phyloP scores from a whole-genome alignment of 805 yeast genomes.

The Saccharomycopsis amapae region DNA sequence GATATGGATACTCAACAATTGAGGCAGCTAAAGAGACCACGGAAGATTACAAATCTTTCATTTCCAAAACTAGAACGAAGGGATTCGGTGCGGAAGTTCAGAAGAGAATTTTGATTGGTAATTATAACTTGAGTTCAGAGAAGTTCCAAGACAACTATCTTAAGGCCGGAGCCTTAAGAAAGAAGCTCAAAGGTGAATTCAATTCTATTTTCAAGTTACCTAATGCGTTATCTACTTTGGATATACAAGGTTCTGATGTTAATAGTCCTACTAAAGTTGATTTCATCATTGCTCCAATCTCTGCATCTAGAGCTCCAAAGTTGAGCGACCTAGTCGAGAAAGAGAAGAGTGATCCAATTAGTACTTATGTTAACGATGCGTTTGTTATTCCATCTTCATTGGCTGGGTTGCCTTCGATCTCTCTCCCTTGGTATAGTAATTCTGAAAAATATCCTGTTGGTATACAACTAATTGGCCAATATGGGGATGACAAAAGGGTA shows the following conservation, averaged over 20 bases:
- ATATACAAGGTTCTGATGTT: too few species aligned
- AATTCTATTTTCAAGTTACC: slow-evolving; percentile 50
- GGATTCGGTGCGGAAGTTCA: slow-evolving; percentile 82
- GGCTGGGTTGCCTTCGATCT: slow-evolving; percentile 84
- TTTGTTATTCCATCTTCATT: slow-evolving; percentile 86
- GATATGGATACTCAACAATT: slow-evolving; percentile 60
- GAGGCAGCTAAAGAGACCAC: slow-evolving; percentile 27
- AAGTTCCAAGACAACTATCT: slow-evolving; percentile 63
- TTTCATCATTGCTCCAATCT: slow-evolving; percentile 66
- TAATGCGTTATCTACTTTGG: slow-evolving; percentile 37
- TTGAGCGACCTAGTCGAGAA: slow-evolving; percentile 36
- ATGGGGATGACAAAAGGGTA: slow-evolving; percentile 67
- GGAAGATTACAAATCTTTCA: slow-evolving; percentile 33
- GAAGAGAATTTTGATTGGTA: slow-evolving; percentile 77
- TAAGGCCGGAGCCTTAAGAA: slow-evolving; percentile 65
- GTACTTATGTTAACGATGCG: slow-evolving; percentile 71
- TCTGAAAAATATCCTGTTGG: slow-evolving; percentile 43
- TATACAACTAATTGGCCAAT: slow-evolving; percentile 79
- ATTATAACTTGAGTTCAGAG: slow-evolving; percentile 73
- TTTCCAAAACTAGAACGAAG: slow-evolving; percentile 49
- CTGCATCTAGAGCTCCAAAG: slow-evolving; percentile 49
- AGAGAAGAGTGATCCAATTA: slow-evolving; percentile 40
- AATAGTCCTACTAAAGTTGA: slow-evolving; percentile 42
- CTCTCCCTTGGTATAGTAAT: slow-evolving; percentile 44
- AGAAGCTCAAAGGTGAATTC: slow-evolving; percentile 55